phyloP scores from a whole-genome alignment of 2,329 filamentous ascomycete genomes.

The Cladosporium sp. region DNA sequence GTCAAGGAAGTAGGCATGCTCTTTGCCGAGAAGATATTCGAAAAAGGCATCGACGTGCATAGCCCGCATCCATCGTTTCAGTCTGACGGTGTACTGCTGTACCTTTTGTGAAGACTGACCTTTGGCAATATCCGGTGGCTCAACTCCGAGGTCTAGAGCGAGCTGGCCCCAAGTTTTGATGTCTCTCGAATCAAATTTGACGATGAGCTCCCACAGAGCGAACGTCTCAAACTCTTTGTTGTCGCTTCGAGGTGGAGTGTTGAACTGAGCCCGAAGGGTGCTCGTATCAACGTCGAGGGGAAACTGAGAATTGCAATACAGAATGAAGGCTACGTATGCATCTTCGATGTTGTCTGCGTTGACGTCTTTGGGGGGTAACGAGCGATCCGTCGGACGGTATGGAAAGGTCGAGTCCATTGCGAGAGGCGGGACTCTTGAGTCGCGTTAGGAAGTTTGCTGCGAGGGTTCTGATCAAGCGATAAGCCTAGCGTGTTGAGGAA shows the following conservation, averaged over 20 bases:
- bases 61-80: conserved; percentile 96
- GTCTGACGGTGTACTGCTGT: conserved; percentile 87
- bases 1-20: conserved; percentile 77
- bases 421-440: neutral
- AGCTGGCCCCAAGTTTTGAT: conserved; percentile 93
- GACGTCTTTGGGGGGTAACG: conserved; percentile 68
- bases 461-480: neutral
- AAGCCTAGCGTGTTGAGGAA: neutral
- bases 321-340: conserved; percentile 80
- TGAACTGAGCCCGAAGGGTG: conserved; percentile 74
- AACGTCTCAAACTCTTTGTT: conserved; percentile 83
- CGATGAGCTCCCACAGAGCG: conserved; percentile 74
- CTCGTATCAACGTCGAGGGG: conserved; percentile 68
- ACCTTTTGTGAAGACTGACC: conserved; percentile 84
- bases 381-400: conserved; percentile 44
- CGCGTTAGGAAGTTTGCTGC: conserved; percentile 10
- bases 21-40: conserved; percentile 78
- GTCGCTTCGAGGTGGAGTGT: conserved; percentile 79
- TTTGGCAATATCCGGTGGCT: conserved; percentile 77
- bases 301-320: conserved; percentile 87
- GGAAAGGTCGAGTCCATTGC: conserved; percentile 8
- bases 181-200: conserved; percentile 75
- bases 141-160: conserved; percentile 83
- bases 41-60: conserved; percentile 97
- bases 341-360: conserved; percentile 73